Evolutionary conservation across 305 asterid genomes (phyloP).

Genomic region (Nicotiana rustica): DNA sequence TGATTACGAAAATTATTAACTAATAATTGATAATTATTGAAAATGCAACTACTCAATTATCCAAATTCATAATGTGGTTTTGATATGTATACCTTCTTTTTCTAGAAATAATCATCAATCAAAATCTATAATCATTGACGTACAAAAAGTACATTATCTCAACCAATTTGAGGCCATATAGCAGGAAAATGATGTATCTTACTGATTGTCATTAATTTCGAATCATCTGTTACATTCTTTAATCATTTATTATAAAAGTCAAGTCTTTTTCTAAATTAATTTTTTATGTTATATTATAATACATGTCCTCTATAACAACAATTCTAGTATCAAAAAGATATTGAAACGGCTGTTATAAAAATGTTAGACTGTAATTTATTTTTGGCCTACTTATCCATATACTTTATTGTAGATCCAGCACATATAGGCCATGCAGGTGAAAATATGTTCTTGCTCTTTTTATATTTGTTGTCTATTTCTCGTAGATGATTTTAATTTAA

Average conservation of each 20-base stretch:
- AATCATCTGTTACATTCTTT: neutral
- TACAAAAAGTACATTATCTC: neutral
- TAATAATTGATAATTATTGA: too few species aligned
- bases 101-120: neutral
- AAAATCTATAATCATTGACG: neutral
- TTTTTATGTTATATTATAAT: too few species aligned
- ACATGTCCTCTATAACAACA: too few species aligned
- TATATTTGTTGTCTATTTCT: too few species aligned
- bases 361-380: too few species aligned
- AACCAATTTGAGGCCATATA: neutral
- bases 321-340: too few species aligned
- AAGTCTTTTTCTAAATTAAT: too few species aligned
- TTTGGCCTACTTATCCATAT: neutral
- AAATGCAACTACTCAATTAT: too few species aligned
- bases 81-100: neutral
- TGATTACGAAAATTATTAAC: too few species aligned
- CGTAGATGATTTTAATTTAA: neutral
- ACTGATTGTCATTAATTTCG: neutral
- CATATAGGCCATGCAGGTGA: neutral
- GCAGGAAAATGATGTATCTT: neutral
- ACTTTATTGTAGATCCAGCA: neutral
- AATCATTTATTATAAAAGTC: too few species aligned
- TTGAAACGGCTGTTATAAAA: too few species aligned
- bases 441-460: neutral
- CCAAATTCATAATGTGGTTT: too few species aligned